Base-by-base conservation (phyloP, 177 flowering plant species). In the Vitis hybrid region DNA sequence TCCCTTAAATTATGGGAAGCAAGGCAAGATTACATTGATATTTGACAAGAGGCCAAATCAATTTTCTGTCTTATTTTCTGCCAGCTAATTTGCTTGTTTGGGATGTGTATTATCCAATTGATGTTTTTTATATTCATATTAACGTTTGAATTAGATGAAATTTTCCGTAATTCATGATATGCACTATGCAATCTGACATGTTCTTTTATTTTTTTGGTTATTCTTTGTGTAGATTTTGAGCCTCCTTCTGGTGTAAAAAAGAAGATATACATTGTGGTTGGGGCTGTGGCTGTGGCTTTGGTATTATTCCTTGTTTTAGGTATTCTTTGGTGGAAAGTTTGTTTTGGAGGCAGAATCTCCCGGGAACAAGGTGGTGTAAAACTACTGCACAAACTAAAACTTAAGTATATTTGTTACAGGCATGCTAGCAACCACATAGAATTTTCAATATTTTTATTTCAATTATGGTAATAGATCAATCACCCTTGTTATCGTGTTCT, bases 321-420 rank as follows among this genome's bases (percentile, higher is more conserved):
- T 14, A 58, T 84, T 27, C 64, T 81, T 58, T 77, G 83, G 80
- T 70, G 83, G 84, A 83, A 70, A 76, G 53, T 71, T 58, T 72
- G 15, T 53, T 21, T 74, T 4, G 64, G 64, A 32, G 59, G 76
- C 64, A 54, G 17, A 63, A 60, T n/a, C 24, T 24, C 63, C 62
- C 54, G 11, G 30, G 76, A 61, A 54, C 17, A 67, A 67, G 62
- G 56, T 27, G 15, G 21, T 10, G 9, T 49, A 53, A 24, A 9
- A 27, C 17, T 18, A 9, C 14, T 17, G 7, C 41, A 35, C 41
- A 35, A 21, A 21, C 24, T 21, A 35, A 35, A 21, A 35, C 41
- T 6, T 35, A 35, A 35, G 41, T 35, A 35, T 35, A 4, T 35
- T 35, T 35, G 6, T 35, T 35, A 35, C 7, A 6, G 7, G 41